Evolutionary conservation across 164 flowering plant species (phyloP), one percentile per base, ranked within the genome.

Genomic region (Macadamia integrifolia): DNA sequence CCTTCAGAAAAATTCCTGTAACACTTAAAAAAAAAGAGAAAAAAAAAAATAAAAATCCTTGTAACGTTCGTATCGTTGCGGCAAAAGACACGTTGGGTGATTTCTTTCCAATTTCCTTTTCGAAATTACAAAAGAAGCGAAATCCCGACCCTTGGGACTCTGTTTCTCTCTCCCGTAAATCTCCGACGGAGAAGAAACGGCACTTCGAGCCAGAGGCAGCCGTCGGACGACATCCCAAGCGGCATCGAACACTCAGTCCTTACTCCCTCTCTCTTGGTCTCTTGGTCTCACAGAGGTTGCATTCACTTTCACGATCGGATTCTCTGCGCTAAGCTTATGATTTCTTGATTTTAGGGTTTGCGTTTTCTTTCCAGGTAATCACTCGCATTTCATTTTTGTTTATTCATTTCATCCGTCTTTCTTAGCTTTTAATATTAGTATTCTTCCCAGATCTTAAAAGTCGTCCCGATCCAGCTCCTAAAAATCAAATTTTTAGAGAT

Each of bases 381-480:
- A 15, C 11, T 14, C 14, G 17, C 43, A 43, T 61, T 12, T 9
- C 44, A 56, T 2, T 9, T 9, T 11, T 62, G n/a, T 5, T 3
- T 23, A 14, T 56, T n/a, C 14, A 2, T 50, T 32, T 32, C 46
- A 12, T 11, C 12, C 0, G 28, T 1, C 30, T 8, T 67, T 14
- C 2, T 30, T 9, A 14, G 12, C 8, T 59, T n/a, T 7, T 14
- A 59, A 29, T 46, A 43, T 43, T 50, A 61, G 49, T 32, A 59
- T 68, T 60, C 60, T 13, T 18, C 28, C 6, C 17, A 69, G 65
- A 69, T 69, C 71, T 69, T 58, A 42, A 31, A 61, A 35, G n/a
- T 60, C 14, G 57, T 11, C 15, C 17, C 6, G 57, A 53, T 53
- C 17, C 15, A 17, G 6, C 1, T 14, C 15, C 18, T 2, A 17